phyloP scores from a whole-genome alignment of 805 yeast species.

The Ogataea methylovora region DNA sequence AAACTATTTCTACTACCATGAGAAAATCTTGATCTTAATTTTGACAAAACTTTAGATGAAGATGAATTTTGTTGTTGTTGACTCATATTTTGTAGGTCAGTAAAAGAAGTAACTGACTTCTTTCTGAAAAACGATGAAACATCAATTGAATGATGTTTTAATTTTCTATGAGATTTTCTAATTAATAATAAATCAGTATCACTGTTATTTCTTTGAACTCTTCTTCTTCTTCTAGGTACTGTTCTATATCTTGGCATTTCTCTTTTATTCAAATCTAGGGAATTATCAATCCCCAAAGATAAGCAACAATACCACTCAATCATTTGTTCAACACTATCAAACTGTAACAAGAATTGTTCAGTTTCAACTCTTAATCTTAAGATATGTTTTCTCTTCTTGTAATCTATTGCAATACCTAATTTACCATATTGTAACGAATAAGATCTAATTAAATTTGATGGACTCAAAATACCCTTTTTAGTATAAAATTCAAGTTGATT shows the following conservation, averaged over 20 bases:
- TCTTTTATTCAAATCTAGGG: conserved; percentile 68
- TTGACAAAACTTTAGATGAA: too few relatives aligned
- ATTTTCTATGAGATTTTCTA: conserved; percentile 2
- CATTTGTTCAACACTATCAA: conserved; percentile 54
- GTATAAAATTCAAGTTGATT: conserved; percentile 13
- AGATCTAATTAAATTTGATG: conserved; percentile 41
- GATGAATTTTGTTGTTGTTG: too few relatives aligned
- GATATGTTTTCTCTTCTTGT: conserved; percentile 60
- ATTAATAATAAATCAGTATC: conserved; percentile 8
- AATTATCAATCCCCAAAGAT: conserved; percentile 68
- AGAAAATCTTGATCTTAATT: too few relatives aligned
- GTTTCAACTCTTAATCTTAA: conserved; percentile 74
- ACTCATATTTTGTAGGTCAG: too few relatives aligned
- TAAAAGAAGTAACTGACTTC: conserved; percentile 4
- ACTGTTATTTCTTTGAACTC: conserved; percentile 20
- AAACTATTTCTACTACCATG: too few relatives aligned
- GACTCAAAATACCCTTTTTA: conserved; percentile 19
- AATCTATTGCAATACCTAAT: conserved; percentile 82
- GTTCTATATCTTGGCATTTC: conserved; percentile 71
- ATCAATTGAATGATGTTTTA: conserved; percentile 14
- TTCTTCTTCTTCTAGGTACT: conserved; percentile 68
- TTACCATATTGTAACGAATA: conserved; percentile 80
- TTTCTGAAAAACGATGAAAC: conserved; percentile 8
- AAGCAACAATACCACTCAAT: conserved; percentile 74
- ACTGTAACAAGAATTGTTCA: conserved; percentile 70